Evolutionary conservation across 495 filamentous ascomycete species (phyloP), one percentile per base, ranked within the genome.

Genomic region (Penicillium crystallinum): DNA sequence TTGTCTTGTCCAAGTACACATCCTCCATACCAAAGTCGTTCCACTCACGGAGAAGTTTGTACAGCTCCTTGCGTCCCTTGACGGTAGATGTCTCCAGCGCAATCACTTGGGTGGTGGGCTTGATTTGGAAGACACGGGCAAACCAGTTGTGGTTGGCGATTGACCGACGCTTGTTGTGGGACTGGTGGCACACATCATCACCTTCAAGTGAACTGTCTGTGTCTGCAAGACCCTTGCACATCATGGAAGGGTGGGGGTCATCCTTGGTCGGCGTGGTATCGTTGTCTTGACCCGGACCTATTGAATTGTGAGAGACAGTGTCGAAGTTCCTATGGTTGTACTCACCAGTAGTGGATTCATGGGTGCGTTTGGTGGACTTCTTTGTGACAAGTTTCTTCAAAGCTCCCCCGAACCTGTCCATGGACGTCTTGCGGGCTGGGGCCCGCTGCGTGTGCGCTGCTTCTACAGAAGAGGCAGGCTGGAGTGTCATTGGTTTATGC

Each of bases 51-150:
- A 97, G 80, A 30, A 95, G 71, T 17, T 75, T 76, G 30, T 83
- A 79, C 4, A 95, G 71, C 52, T 95, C 90, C 56, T 85, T 85
- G 30, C 90, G 82, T 17, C 84, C 84, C 46, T 83, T 83, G 18
- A 79, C 69, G 43, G 83, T 85, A 2, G 82, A 77, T 18, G 87
- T 75, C 6, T 78, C 77, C 57, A 97, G 85, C 63, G 89, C 90
- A 10, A 97, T 63, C 8, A 85, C 76, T 46, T 80, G 79, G 23
- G 73, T 82, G 0, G 86, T 85, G 0, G 93, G 92, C 61, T 93
- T 96, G 66, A 97, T 85, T 41, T 90, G 83, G 70, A 98, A 86
- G 18, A 97, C 81, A 14, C 87, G 86, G 30, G 87, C 82, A 42
- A 98, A 77, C 90, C 91, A 96, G 52, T 87, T 93, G 53, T 85